Evolutionary conservation across 306 rosid genomes (phyloP).

Genomic region (Betula pendula): DNA sequence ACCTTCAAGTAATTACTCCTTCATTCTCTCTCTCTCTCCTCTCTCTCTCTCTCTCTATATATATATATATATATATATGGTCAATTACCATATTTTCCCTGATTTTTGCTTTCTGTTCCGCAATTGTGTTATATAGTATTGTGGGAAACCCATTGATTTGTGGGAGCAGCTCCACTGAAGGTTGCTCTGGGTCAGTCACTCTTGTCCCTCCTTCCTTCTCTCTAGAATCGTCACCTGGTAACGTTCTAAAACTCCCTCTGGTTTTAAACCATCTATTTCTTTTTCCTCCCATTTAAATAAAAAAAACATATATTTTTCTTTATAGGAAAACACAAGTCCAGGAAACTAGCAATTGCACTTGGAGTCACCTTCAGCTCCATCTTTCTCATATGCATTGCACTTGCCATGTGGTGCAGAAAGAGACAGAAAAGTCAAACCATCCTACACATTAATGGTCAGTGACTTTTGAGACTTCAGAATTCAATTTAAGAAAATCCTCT

Average conservation of each 20-base stretch:
- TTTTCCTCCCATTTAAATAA: neutral
- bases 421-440: conserved; percentile 58
- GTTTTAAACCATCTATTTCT: conserved; percentile 11
- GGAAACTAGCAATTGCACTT: conserved; percentile 71
- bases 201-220: conserved; percentile 62
- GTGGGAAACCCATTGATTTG: conserved; percentile 89
- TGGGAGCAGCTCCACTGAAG: conserved; percentile 64
- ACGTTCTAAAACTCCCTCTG: neutral
- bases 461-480: conserved; percentile 11
- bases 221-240: conserved; percentile 60
- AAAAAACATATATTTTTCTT: neutral
- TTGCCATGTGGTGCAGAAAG: conserved; percentile 67
- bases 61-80: neutral
- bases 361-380: conserved; percentile 74
- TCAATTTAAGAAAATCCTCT: neutral
- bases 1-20: conserved; percentile 70
- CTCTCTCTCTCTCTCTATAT: neutral
- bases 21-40: conserved; percentile 5
- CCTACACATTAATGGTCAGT: conserved; percentile 67
- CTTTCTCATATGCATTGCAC: conserved; percentile 46
- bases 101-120: conserved; percentile 20
- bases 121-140: conserved; percentile 43
- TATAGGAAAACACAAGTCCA: conserved; percentile 64
- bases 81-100: conserved; percentile 23
- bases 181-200: conserved; percentile 73